Evolutionary conservation across 2,329 filamentous ascomycete genomes (phyloP), one percentile per base, ranked within the genome.

Genomic region (Fusarium kyushuense): DNA sequence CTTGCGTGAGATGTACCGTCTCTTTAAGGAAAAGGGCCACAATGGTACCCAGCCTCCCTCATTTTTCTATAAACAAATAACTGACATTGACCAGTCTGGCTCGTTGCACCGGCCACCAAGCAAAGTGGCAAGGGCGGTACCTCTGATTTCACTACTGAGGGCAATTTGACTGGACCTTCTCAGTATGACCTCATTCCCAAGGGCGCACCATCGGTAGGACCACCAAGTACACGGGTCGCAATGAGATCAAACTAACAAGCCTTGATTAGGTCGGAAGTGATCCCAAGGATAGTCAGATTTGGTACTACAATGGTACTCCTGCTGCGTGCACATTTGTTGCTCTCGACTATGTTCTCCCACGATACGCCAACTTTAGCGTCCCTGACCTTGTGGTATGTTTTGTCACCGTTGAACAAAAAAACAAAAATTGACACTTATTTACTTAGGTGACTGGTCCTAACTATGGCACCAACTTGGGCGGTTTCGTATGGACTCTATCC

Each of bases 281-380:
- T 66, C 85, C 84, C 14, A 72, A 75, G 21, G 84, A 88, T 58
- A 77, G 78, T 53, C 80, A 86, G 62, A 86, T 89, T 65, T 88
- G 84, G 84, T 88, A 88, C 72, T 89, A 87, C 76, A 86, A 88
- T 54, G 86, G 86, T 23, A 89, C 86, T 0, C 84, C 86, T 0
- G 84, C 84, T 0, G 82, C 85, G 0, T 85, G 83, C 68, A 85
- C 84, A 2, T 84, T 87, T 58, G 84, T 88, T 7, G 85, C 82
- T 3, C 79, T 88, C 8, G 85, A 88, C 76, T 86, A 84, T 43
- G 83, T 88, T 11, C 77, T 88, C 17, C 85, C 85, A 2, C 76
- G 72, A 16, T 84, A 81, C 71, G 80, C 79, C 64, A 78, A 83
- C 70, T 81, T 84, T 69, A 78, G 73, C n/a, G 79, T 79, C 3